Conservation (phyloP, 495 filamentous ascomycete species). For the Aspergillus incahuasiensis region DNA sequence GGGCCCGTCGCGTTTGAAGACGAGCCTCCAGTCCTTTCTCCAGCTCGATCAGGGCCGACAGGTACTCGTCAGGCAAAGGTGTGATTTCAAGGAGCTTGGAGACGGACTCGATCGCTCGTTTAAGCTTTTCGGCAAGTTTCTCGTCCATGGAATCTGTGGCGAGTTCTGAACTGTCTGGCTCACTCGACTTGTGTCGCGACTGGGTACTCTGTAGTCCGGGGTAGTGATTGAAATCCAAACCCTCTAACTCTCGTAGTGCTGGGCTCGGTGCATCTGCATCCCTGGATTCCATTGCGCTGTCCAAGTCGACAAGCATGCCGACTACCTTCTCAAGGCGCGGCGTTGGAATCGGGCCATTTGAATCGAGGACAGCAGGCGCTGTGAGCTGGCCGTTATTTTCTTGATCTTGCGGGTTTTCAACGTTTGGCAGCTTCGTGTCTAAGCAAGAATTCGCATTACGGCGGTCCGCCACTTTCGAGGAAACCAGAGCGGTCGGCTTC, state of each 20-base stretch:
- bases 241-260: slow-evolving; percentile 16
- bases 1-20: background rate
- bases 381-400: background rate
- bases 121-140: background rate
- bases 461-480: background rate
- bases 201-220: background rate
- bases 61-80: slow-evolving; percentile 6
- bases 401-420: background rate
- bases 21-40: slow-evolving; percentile 12
- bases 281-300: background rate
- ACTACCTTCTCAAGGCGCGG: background rate
- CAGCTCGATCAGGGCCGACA: slow-evolving; percentile 9
- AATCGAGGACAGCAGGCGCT: background rate
- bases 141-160: background rate
- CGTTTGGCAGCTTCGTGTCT: background rate
- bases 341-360: background rate
- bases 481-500: background rate
- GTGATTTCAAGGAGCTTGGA: slow-evolving; percentile 15
- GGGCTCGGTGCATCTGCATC: slow-evolving; percentile 11
- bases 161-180: background rate
- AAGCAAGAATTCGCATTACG: background rate
- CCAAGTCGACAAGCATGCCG: slow-evolving; percentile 17
- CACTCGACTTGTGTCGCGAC: background rate
- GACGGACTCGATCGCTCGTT: slow-evolving; percentile 14
- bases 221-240: slow-evolving; percentile 15